phyloP scores from a whole-genome alignment of 2,329 filamentous ascomycete species.

The Diaporthe citriasiana region DNA sequence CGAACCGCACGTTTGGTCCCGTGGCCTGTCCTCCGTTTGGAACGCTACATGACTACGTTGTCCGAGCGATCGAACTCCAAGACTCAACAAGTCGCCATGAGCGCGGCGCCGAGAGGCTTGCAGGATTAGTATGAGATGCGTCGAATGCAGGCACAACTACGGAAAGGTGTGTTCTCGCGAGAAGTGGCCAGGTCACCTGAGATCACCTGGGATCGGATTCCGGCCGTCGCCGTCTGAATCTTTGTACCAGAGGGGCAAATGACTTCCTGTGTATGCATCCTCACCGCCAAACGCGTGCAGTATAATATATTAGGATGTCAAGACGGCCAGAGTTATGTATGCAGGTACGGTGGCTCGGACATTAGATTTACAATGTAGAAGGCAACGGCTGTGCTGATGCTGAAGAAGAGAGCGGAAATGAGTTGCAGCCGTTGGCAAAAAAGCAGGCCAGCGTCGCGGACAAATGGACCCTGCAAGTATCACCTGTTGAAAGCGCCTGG shows the following conservation, averaged over 20 bases:
- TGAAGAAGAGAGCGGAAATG: background rate
- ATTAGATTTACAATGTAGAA: no score
- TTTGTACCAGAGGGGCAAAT: background rate
- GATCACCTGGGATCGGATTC: no score
- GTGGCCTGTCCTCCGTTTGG: background rate
- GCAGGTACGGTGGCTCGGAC: background rate
- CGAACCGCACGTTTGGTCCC: background rate
- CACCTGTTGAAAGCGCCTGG: background rate
- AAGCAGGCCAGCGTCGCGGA: slow-evolving; percentile 3
- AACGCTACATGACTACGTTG: background rate
- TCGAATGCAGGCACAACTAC: background rate
- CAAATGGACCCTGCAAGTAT: background rate
- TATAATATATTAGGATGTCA: background rate
- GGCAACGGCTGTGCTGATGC: background rate
- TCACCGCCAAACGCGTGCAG: background rate
- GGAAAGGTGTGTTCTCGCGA: background rate
- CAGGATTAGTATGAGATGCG: background rate
- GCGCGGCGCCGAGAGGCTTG: slow-evolving; percentile 1
- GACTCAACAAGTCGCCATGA: background rate
- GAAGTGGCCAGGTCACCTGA: background rate
- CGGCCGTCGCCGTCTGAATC: background rate
- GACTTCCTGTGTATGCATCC: background rate
- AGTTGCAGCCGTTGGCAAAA: slow-evolving; percentile 14
- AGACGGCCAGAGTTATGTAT: background rate
- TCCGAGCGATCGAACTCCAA: background rate